These are phyloP conservation scores for Rhizopus arrhizus DNA, from an alignment of 371 early-diverging fungal genomes.

Conservation along the genomic window DNA sequence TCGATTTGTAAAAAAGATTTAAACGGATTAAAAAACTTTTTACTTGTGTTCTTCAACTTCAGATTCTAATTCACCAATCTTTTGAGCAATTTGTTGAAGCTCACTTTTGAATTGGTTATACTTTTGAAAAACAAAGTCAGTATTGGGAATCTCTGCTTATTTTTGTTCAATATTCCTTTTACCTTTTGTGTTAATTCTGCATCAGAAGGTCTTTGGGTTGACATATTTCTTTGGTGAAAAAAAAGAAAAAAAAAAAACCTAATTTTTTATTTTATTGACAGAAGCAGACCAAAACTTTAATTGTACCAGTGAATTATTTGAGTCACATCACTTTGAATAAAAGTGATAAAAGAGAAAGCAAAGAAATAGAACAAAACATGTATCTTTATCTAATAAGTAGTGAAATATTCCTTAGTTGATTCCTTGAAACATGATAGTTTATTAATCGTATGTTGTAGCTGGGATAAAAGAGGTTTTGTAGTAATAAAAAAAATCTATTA, in stretches of 20 bases:
- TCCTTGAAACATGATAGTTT: too few relatives aligned
- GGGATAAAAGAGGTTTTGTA: too few relatives aligned
- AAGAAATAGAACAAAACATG: background rate
- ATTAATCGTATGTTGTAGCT: too few relatives aligned
- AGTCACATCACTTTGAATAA: background rate
- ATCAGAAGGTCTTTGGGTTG: slow-evolving; percentile 44
- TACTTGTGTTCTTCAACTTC: slow-evolving; percentile 95
- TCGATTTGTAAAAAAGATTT: background rate
- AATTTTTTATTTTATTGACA: background rate
- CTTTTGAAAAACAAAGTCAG: slow-evolving; percentile 24
- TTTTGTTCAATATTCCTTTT: slow-evolving; percentile 1
- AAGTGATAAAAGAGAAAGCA: background rate
- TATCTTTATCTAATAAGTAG: too few relatives aligned
- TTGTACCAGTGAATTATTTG: too few relatives aligned
- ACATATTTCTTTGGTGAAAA: background rate
- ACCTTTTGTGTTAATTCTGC: slow-evolving; percentile 55
- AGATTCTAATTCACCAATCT: slow-evolving; percentile 92
- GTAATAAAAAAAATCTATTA: too few relatives aligned
- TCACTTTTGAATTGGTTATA: slow-evolving; percentile 88
- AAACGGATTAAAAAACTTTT: slow-evolving; percentile 7
- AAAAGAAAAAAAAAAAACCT: background rate
- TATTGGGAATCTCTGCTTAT: slow-evolving; percentile 1
- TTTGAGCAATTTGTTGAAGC: slow-evolving; percentile 80
- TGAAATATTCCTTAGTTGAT: too few relatives aligned
- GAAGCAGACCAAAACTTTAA: too few relatives aligned